These are phyloP conservation scores for Solidago caesia DNA, from an alignment of 129 eudicot genomes.

Conservation along the genomic window DNA sequence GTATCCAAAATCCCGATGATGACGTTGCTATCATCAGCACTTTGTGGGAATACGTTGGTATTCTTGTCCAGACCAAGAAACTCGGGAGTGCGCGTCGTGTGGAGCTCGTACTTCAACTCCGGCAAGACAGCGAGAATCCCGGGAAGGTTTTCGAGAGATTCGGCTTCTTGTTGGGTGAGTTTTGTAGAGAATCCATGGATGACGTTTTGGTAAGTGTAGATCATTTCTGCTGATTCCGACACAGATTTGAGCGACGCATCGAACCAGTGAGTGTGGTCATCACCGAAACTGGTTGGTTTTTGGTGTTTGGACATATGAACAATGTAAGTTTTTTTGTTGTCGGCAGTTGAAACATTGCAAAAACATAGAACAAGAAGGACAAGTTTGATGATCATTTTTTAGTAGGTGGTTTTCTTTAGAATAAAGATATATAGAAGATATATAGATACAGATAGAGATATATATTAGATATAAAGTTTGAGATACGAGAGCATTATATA, in stretches of 20 bases:
- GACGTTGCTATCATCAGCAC: constrained; percentile 49
- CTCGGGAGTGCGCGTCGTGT: constrained; percentile 86
- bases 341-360: constrained; percentile 33
- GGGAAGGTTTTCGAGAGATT: constrained; percentile 39
- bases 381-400: constrained; percentile 7
- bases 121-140: constrained; percentile 76
- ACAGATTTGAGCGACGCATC: constrained; percentile 71
- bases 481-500: constrained; percentile 12
- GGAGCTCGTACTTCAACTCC: constrained; percentile 72
- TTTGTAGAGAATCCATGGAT: constrained; percentile 80
- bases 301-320: constrained; percentile 75
- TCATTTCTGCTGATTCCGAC: constrained; percentile 65
- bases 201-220: constrained; percentile 64
- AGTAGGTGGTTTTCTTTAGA: background rate
- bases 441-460: background rate
- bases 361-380: constrained; percentile 32
- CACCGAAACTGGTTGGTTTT: constrained; percentile 53
- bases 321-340: constrained; percentile 64
- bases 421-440: background rate
- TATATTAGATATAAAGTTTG: background rate
- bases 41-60: constrained; percentile 46
- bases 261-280: constrained; percentile 67
- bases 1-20: constrained; percentile 81
- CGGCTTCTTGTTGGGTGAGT: constrained; percentile 54
- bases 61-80: constrained; percentile 75